Base-by-base conservation (phyloP, 225 moss, liverwort and hornwort genomes). In the Sphagnum contortum region DNA sequence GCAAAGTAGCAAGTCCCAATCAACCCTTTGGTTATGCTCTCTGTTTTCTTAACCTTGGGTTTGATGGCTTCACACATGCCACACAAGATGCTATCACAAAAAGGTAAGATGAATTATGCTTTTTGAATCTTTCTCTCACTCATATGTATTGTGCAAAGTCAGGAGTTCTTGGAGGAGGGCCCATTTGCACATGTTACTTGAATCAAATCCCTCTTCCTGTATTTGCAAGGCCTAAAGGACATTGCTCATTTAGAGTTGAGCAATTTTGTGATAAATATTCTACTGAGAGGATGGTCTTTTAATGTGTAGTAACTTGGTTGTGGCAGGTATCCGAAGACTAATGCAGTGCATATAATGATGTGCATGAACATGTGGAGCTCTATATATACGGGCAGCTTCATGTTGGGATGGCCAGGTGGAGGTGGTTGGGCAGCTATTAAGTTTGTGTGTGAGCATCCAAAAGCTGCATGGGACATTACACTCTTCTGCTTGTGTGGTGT, bases 301-400 rank as follows among this genome's bases (percentile, higher is more conserved):
- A 14, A 11, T 11, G 29, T 11, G 7, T 47, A 12, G 10, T 44
- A 9, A n/a, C 9, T 3, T 8, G 13, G 12, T 44, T 61, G 45
- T 80, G 45, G 54, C 98, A 98, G 98, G 69, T 89, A 98, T 52
- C 98, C 98, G 0, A 88, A 86, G 68, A 98, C 98, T 0, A 89
- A 74, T 47, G 90, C 94, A 45, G 93, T 93, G 98, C 93, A 91
- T 3, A 84, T 98, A 3, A 98, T 98, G 98, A 70, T 93, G 83
- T 91, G 93, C 67, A 93, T 93, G 98, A 98, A 98, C 74, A 76
- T 98, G 71, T 98, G 98, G 98, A 89, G 93, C 66, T 86, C 87
- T 1, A 84, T 93, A 46, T 98, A 98, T 70, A 98, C 86, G 89
- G 68, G 74, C 2, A 3, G 89, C 5, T 86, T 87, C 70, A 78